These are phyloP conservation scores for Myxozyma nipponensis DNA, from an alignment of 805 yeast species.

Conservation along the genomic window DNA sequence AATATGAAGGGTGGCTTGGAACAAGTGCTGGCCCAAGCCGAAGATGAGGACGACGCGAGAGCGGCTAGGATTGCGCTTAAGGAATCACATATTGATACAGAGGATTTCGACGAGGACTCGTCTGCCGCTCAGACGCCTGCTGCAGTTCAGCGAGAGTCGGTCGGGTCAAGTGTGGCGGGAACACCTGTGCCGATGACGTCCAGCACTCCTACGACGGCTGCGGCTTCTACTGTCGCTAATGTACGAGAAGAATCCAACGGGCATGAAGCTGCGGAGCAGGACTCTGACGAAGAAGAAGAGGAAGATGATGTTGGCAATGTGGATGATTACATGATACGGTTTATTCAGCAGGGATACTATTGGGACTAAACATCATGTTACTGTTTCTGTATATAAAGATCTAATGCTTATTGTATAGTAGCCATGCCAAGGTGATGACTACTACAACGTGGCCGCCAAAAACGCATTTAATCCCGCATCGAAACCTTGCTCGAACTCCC, in stretches of 20 bases:
- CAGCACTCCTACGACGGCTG: constrained; percentile 3
- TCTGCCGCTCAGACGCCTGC: not conserved
- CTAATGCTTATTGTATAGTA: not conserved
- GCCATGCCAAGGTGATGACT: too few relatives aligned
- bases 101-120: constrained; percentile 53
- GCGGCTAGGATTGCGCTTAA: constrained; percentile 89
- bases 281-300: constrained; percentile 33
- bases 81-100: constrained; percentile 78
- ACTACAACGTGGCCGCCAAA: not conserved
- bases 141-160: constrained; percentile 8
- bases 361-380: constrained; percentile 17
- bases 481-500: constrained; percentile 93
- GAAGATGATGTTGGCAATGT: constrained; percentile 66
- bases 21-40: constrained; percentile 80
- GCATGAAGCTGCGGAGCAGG: not conserved
- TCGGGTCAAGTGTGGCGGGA: constrained; percentile 20
- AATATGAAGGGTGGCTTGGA: constrained; percentile 41
- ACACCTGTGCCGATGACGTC: constrained; percentile 15
- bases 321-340: constrained; percentile 94
- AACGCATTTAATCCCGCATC: constrained; percentile 36
- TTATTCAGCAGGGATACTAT: constrained; percentile 51
- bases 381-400: not conserved
- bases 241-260: constrained; percentile 25
- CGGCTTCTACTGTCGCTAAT: not conserved
- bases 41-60: constrained; percentile 70